These are phyloP conservation scores for Galerina sulciceps DNA, from an alignment of 768 basidiomycete genomes.

Conservation along the genomic window DNA sequence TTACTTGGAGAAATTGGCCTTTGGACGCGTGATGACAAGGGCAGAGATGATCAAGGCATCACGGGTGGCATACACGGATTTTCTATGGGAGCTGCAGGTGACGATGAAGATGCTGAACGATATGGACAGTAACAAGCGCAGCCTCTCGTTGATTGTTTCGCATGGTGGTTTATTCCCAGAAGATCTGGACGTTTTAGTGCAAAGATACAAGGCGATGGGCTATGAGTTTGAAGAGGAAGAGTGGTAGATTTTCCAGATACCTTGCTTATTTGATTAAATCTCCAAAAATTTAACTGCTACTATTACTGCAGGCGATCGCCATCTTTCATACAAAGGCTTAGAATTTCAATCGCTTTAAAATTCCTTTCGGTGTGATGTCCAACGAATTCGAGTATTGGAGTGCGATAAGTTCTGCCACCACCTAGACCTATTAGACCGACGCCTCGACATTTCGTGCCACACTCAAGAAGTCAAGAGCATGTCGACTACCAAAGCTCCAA, in stretches of 20 bases:
- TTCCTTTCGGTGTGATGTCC: no score
- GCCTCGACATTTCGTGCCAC: no score
- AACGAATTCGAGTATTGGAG: no score
- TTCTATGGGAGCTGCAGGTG: background rate
- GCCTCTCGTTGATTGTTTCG: background rate
- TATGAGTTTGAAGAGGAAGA: background rate
- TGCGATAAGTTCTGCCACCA: no score
- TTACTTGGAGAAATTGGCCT: background rate
- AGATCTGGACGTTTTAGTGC: background rate
- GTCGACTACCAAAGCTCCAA: no score
- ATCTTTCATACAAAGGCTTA: no score
- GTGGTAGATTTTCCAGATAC: background rate
- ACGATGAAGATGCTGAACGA: background rate
- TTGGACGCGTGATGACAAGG: background rate
- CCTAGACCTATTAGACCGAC: no score
- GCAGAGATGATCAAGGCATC: background rate
- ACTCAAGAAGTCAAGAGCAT: no score
- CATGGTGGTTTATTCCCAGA: background rate
- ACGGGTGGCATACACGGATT: background rate
- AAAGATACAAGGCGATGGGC: background rate
- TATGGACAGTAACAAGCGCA: background rate
- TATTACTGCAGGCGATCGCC: no score
- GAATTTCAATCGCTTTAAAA: no score
- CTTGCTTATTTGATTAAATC: no score
- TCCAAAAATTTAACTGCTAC: no score